Percentiles rank a stretch among this genome's conserved stretches.
Evolutionary conservation across 345 rosid genomes (phyloP).

Genomic region (Euphorbia peplus): DNA sequence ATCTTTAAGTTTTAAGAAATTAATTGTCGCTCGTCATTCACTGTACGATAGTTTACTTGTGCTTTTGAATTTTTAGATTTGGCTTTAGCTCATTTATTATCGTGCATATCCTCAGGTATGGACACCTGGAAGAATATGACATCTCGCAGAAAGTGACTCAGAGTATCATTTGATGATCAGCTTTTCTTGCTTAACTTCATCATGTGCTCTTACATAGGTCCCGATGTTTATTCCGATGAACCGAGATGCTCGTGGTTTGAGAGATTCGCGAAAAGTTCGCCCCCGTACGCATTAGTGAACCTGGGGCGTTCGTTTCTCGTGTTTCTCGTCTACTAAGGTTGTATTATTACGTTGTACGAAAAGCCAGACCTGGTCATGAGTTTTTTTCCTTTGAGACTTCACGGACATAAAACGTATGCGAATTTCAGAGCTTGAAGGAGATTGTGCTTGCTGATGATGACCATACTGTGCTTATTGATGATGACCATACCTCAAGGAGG

Average conservation of each 20-base stretch:
- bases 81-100: neutral
- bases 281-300: slow-evolving; percentile 50
- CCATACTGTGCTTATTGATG: too few relatives aligned
- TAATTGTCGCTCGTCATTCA: neutral
- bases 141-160: slow-evolving; percentile 9
- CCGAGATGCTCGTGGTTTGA: slow-evolving; percentile 56
- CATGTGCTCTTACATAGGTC: slow-evolving; percentile 59
- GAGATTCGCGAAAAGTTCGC: slow-evolving; percentile 40
- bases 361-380: slow-evolving; percentile 38
- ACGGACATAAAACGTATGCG: slow-evolving; percentile 45
- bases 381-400: slow-evolving; percentile 43
- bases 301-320: slow-evolving; percentile 48
- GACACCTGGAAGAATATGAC: slow-evolving; percentile 17
- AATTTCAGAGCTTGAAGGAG: slow-evolving; percentile 45
- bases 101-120: slow-evolving; percentile 3
- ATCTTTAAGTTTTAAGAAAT: too few relatives aligned
- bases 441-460: slow-evolving; percentile 50
- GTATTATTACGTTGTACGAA: slow-evolving; percentile 46
- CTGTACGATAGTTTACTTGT: neutral
- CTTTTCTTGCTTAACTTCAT: slow-evolving; percentile 52
- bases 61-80: neutral
- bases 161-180: slow-evolving; percentile 32
- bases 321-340: slow-evolving; percentile 43
- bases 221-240: slow-evolving; percentile 59
- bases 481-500: slow-evolving; percentile 28